phyloP scores from a whole-genome alignment of 2,329 filamentous ascomycete genomes.

The Tolypocladium guangdongense region DNA sequence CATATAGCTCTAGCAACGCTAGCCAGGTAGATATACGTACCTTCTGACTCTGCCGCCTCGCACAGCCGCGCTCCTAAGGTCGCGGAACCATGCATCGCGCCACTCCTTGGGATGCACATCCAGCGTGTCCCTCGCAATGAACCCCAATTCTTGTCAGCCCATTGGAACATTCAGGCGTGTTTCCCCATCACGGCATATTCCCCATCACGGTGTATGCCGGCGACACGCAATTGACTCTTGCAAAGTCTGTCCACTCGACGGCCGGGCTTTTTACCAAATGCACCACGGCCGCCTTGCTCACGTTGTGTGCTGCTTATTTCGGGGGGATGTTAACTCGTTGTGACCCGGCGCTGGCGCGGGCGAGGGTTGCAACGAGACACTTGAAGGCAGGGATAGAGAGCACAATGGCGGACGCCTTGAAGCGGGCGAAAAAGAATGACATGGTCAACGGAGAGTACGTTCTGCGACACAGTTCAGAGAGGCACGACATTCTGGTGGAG shows the following conservation, averaged over 20 bases:
- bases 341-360: constrained; percentile 21
- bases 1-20: constrained; percentile 30
- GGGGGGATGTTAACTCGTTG: constrained; percentile 30
- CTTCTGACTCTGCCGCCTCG: constrained; percentile 21
- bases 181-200: too few species aligned
- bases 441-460: constrained; percentile 73
- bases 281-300: constrained; percentile 29
- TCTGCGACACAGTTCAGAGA: constrained; percentile 24
- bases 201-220: too few species aligned
- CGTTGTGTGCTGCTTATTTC: constrained; percentile 30
- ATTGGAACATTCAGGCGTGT: too few species aligned
- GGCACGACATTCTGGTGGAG: constrained; percentile 15
- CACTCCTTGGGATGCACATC: constrained; percentile 12
- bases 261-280: constrained; percentile 28
- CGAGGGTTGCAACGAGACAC: constrained; percentile 27
- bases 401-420: constrained; percentile 54
- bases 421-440: constrained; percentile 68
- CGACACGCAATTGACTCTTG: constrained; percentile 28
- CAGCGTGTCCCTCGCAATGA: constrained; percentile 12
- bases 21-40: constrained; percentile 25
- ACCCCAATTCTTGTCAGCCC: constrained; percentile 11
- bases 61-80: constrained; percentile 13
- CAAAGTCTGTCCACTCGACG: constrained; percentile 32
- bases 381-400: constrained; percentile 28
- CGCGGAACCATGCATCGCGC: constrained; percentile 9